Evolutionary conservation across 306 rosid genomes (phyloP), one percentile per base, ranked within the genome.

Genomic region (Leucaena leucocephala): DNA sequence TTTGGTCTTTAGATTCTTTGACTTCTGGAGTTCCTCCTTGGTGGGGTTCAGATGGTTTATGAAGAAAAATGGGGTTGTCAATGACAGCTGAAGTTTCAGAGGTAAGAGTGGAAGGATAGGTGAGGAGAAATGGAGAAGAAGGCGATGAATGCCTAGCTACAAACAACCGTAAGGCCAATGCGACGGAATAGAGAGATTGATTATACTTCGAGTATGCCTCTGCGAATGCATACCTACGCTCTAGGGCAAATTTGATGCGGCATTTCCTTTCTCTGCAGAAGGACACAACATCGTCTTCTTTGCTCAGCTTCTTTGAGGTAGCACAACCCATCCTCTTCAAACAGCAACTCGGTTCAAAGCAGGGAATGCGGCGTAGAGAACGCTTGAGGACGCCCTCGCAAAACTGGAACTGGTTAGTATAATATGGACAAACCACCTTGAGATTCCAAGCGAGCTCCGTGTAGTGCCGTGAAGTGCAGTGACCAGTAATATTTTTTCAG

Each of bases 101-200:
- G 2, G 45, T 21, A 22, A 49, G 34, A 21, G 55, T 13, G 48
- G 73, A 68, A 44, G 55, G 73, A 12, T 39, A 68, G 15, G 73
- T 43, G 17, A 68, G 21, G 73, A 44, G 73, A 43, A 68, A 44
- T 2, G 73, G 39, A 21, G 73, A 68, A 22, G 73, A 44, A 5
- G 73, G 39, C 10, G 39, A 44, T 34, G 55, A 68, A 43, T 68
- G 55, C 44, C 73, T 43, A 44, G 73, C 73, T 44, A 68, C 73
- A 12, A 68, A 68, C 73, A 68, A 68, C 39, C 73, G 44, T 68
- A 68, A 10, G 55, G 73, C 73, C 73, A 44, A 68, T 68, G 73
- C 73, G 15, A 68, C 5, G 5, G 73, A 48, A 68, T 68, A 43
- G 73, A 68, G 73, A 43, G 73, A 68, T 12, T 68, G 55, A 68